Evolutionary conservation across 352 stramenopile species (phyloP).

Genomic region (Phytophthora parvispora): DNA sequence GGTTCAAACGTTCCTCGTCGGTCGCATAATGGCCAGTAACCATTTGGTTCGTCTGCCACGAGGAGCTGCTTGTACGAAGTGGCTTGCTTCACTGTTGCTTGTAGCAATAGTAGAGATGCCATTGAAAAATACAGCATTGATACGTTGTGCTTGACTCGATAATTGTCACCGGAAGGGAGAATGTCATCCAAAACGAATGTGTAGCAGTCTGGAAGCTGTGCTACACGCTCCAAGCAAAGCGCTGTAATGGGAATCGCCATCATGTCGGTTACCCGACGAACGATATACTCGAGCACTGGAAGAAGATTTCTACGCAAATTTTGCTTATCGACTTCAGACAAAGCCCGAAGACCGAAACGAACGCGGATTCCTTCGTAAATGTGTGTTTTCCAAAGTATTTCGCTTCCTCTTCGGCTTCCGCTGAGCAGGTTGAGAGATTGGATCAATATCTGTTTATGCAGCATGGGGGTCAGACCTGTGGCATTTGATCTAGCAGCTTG

Average conservation of each 20-base stretch:
- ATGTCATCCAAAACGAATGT: slow-evolving; percentile 87
- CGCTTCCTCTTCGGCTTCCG: slow-evolving; percentile 63
- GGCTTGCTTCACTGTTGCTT: slow-evolving; percentile 80
- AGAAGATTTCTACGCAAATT: slow-evolving; percentile 76
- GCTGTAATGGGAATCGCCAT: slow-evolving; percentile 61
- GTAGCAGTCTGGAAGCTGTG: slow-evolving; percentile 69
- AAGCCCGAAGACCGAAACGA: slow-evolving; percentile 72
- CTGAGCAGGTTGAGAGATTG: slow-evolving; percentile 78
- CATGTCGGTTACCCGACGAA: slow-evolving; percentile 63
- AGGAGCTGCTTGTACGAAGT: slow-evolving; percentile 88
- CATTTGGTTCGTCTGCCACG: slow-evolving; percentile 63
- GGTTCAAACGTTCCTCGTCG: slow-evolving; percentile 75
- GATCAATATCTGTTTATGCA: slow-evolving; percentile 62
- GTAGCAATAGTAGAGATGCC: slow-evolving; percentile 83
- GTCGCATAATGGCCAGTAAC: slow-evolving; percentile 93
- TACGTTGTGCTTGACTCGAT: slow-evolving; percentile 88
- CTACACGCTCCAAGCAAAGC: slow-evolving; percentile 54
- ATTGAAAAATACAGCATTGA: slow-evolving; percentile 90
- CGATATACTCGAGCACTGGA: slow-evolving; percentile 57
- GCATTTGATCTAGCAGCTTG: slow-evolving; percentile 35
- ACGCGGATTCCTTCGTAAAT: slow-evolving; percentile 80
- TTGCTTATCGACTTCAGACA: slow-evolving; percentile 84
- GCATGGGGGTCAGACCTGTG: slow-evolving; percentile 50
- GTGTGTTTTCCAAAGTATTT: slow-evolving; percentile 78
- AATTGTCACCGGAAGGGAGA: slow-evolving; percentile 29